Conservation (phyloP, 1,284 basidiomycete species). For the Heterobasidion annosum region DNA sequence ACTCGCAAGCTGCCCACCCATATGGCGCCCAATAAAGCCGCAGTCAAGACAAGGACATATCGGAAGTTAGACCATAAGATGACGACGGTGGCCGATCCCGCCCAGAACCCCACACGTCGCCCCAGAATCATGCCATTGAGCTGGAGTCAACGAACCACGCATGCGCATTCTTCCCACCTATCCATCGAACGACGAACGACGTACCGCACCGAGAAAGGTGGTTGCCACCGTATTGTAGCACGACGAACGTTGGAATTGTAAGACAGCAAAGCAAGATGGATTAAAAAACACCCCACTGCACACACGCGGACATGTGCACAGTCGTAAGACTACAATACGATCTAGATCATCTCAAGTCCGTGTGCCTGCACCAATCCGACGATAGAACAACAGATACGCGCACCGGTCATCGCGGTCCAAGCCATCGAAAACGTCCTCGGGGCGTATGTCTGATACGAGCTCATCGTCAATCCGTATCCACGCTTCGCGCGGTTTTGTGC, state of each 20-base stretch:
- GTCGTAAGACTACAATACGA: background rate
- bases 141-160: background rate
- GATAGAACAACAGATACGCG: conserved; percentile 89
- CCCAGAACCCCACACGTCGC: background rate
- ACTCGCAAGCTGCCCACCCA: background rate
- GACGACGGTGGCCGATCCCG: background rate
- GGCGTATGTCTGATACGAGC: conserved; percentile 69
- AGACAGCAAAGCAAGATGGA: background rate
- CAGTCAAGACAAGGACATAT: background rate
- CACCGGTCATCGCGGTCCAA: conserved; percentile 56
- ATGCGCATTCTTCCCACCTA: too few species aligned
- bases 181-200: too few species aligned
- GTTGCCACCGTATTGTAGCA: too few species aligned
- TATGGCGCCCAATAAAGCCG: background rate
- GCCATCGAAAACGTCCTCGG: conserved; percentile 70
- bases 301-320: background rate
- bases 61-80: background rate
- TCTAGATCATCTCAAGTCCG: conserved; percentile 9
- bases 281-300: background rate
- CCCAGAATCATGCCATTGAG: background rate
- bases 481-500: conserved; percentile 37
- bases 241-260: background rate
- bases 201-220: too few species aligned
- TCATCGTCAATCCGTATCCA: conserved; percentile 97
- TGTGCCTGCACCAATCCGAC: conserved; percentile 24